Percentiles rank a stretch among this genome's conserved stretches.
Conservation (phyloP, 345 rosid genomes). For the Trapa incisa region DNA sequence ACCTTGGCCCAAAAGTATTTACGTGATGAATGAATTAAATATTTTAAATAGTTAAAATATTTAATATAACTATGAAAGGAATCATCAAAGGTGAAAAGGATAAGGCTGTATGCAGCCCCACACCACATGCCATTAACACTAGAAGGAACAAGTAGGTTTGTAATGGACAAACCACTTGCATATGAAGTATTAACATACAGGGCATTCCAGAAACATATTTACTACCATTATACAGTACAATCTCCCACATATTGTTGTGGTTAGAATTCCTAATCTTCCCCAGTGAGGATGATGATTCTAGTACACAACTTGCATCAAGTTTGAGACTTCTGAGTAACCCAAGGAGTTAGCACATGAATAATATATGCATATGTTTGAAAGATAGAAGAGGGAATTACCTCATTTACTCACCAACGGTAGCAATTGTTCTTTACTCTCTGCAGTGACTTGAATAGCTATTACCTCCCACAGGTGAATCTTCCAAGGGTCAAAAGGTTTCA, state of each 20-base stretch:
- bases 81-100: neutral
- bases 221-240: neutral
- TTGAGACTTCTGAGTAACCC: too few species aligned
- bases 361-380: neutral
- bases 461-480: neutral
- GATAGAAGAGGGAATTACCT: neutral
- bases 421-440: neutral
- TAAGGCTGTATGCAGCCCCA: neutral
- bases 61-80: neutral
- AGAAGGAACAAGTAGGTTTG: neutral
- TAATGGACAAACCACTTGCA: neutral
- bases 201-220: neutral
- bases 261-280: neutral
- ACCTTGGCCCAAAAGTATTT: too few species aligned
- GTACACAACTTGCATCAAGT: neutral
- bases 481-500: slow-evolving; percentile 2
- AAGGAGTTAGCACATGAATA: neutral
- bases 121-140: neutral
- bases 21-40: too few species aligned
- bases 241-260: neutral
- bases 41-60: too few species aligned
- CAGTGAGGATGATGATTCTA: neutral
- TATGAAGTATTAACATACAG: neutral
- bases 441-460: neutral
- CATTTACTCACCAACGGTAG: neutral